A percentile compares a stretch with the other conserved stretches of the same genome.
These are phyloP conservation scores for Tetrapyrgos nigripes DNA, from an alignment of 1,284 basidiomycete species.

Conservation along the genomic window DNA sequence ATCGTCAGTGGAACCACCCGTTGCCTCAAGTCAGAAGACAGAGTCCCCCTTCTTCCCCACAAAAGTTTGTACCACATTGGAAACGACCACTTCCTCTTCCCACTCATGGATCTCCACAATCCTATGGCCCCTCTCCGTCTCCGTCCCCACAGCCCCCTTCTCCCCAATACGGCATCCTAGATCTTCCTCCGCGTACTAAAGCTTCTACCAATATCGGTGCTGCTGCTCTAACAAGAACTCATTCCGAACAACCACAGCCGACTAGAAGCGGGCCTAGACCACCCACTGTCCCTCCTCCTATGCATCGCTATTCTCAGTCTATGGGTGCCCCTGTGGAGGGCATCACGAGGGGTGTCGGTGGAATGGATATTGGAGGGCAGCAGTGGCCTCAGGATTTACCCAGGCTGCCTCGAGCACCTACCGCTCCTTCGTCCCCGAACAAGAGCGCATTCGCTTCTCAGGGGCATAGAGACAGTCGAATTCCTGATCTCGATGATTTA, in stretches of 20 bases:
- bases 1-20: background rate
- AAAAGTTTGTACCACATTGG: slow-evolving; percentile 12
- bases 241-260: background rate
- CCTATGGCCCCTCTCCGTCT: background rate
- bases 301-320: background rate
- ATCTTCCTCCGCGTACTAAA: background rate
- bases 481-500: slow-evolving; percentile 8
- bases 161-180: slow-evolving; percentile 1
- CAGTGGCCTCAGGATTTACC: slow-evolving; percentile 13
- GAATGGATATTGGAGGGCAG: slow-evolving; percentile 2
- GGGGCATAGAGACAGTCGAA: background rate
- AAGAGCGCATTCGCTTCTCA: background rate
- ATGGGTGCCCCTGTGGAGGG: slow-evolving; percentile 2
- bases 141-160: background rate
- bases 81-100: background rate
- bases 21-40: background rate
- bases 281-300: background rate
- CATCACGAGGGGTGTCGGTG: background rate
- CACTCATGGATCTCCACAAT: background rate
- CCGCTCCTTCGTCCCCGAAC: background rate
- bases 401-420: slow-evolving; percentile 5
- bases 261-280: background rate
- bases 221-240: background rate
- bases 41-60: background rate
- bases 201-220: background rate